Percentiles rank a stretch among this genome's conserved stretches.
Evolutionary conservation across 805 yeast species (phyloP).

Genomic region (Kodamaea restingae): DNA sequence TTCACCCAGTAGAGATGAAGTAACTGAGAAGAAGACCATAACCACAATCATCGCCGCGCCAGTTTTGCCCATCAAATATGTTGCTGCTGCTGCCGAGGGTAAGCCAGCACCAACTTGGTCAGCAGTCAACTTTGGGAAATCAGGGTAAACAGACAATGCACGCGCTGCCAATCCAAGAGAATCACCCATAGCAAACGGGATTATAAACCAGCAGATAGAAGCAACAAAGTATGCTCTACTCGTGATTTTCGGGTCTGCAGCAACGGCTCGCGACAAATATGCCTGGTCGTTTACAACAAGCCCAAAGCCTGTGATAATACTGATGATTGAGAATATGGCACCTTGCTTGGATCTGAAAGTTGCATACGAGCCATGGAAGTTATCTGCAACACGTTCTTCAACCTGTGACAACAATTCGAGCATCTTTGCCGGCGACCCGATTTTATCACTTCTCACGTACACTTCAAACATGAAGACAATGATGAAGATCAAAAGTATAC

Average conservation of each 20-base stretch:
- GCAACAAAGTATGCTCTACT: slow-evolving; percentile 23
- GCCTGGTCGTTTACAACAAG: slow-evolving; percentile 22
- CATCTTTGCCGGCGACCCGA: slow-evolving; percentile 24
- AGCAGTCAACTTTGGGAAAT: slow-evolving; percentile 15
- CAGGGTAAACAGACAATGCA: slow-evolving; percentile 21
- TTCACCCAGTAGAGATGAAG: slow-evolving; percentile 41
- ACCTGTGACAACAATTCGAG: slow-evolving; percentile 18
- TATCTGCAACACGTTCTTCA: slow-evolving; percentile 13
- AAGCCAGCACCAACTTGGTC: slow-evolving; percentile 20
- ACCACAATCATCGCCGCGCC: slow-evolving; percentile 28
- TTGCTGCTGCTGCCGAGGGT: slow-evolving; percentile 19
- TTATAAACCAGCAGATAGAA: slow-evolving; percentile 23
- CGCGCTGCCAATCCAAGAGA: slow-evolving; percentile 38
- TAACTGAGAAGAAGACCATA: slow-evolving; percentile 37
- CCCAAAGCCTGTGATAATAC: slow-evolving; percentile 22
- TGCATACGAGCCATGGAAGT: slow-evolving; percentile 16
- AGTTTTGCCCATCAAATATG: slow-evolving; percentile 22
- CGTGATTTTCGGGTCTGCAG: slow-evolving; percentile 19
- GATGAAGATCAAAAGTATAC: slow-evolving; percentile 18
- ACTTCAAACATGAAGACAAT: slow-evolving; percentile 18
- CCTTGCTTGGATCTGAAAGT: slow-evolving; percentile 19
- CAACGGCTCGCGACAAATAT: slow-evolving; percentile 24
- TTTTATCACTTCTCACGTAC: slow-evolving; percentile 16
- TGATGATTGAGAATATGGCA: slow-evolving; percentile 18
- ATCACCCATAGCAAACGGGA: slow-evolving; percentile 23